Percentiles rank a stretch among this genome's conserved stretches.
Evolutionary conservation across 2,329 filamentous ascomycete species (phyloP).

Genomic region (Onygena corvina): DNA sequence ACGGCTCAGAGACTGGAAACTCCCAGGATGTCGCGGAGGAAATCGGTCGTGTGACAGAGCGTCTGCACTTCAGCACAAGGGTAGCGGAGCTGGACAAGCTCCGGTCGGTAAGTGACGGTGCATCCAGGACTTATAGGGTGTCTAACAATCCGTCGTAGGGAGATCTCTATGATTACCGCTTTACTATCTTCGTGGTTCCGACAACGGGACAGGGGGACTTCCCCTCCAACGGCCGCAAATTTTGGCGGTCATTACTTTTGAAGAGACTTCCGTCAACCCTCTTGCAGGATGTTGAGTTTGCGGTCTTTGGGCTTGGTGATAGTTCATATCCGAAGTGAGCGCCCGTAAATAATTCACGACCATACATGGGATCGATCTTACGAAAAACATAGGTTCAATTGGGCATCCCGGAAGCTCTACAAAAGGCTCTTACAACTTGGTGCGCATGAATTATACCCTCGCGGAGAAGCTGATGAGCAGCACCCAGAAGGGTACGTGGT

Average conservation of each 20-base stretch:
- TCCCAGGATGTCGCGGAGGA: slow-evolving; percentile 84
- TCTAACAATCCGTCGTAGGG: slow-evolving; percentile 19
- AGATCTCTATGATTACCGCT: slow-evolving; percentile 25
- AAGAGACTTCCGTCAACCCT: slow-evolving; percentile 63
- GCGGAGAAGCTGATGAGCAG: slow-evolving; percentile 84
- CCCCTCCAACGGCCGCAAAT: slow-evolving; percentile 64
- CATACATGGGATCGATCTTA: slow-evolving; percentile 1
- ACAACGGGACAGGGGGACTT: slow-evolving; percentile 93
- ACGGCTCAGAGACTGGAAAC: slow-evolving; percentile 91
- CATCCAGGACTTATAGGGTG: slow-evolving; percentile 3
- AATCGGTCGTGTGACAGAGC: slow-evolving; percentile 59
- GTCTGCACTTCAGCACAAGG: slow-evolving; percentile 64
- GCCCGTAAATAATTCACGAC: neutral
- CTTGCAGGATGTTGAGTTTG: slow-evolving; percentile 58
- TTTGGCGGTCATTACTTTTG: slow-evolving; percentile 76
- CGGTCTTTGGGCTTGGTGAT: slow-evolving; percentile 83
- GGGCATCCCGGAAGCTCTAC: slow-evolving; percentile 76
- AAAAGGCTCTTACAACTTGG: slow-evolving; percentile 76
- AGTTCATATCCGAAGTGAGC: slow-evolving; percentile 81
- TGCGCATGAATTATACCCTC: slow-evolving; percentile 59
- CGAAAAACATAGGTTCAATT: slow-evolving; percentile 59
- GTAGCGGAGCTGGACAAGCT: slow-evolving; percentile 67
- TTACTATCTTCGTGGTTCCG: slow-evolving; percentile 62
- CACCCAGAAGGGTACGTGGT: slow-evolving; percentile 72
- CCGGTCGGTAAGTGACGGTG: slow-evolving; percentile 52